Conservation (phyloP, 106 monocot species). For the Dioscorea alata region DNA sequence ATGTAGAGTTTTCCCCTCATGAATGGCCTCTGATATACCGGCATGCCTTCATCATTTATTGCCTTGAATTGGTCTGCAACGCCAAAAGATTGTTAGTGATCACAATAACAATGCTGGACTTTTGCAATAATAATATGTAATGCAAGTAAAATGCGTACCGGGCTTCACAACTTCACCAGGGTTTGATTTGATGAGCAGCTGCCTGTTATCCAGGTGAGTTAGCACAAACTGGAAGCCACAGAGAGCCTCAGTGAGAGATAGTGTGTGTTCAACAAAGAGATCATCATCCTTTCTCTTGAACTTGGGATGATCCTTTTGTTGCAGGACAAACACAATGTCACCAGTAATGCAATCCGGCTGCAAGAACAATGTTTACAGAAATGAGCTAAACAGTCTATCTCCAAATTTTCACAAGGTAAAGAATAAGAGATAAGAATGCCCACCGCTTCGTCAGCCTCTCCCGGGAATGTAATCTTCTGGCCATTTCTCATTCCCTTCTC, state of each 20-base stretch:
- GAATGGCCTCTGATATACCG: slow-evolving; percentile 79
- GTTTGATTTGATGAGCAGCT: slow-evolving; percentile 83
- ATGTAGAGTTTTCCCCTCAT: slow-evolving; percentile 93
- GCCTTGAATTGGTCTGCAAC: slow-evolving; percentile 85
- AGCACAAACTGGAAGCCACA: slow-evolving; percentile 93
- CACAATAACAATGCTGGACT: no score
- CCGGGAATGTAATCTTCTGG: slow-evolving; percentile 91
- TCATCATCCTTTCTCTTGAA: slow-evolving; percentile 95
- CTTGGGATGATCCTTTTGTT: slow-evolving; percentile 83
- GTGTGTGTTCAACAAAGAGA: slow-evolving; percentile 70
- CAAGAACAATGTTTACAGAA: slow-evolving; percentile 2
- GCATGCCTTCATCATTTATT: slow-evolving; percentile 92
- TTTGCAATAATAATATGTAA: no score
- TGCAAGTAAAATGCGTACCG: slow-evolving; percentile 16
- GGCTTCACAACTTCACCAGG: slow-evolving; percentile 92
- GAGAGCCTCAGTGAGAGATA: slow-evolving; percentile 77
- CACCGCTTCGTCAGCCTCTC: slow-evolving; percentile 97
- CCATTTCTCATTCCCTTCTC: slow-evolving; percentile 94
- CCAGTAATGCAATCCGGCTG: slow-evolving; percentile 83
- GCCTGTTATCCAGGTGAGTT: slow-evolving; percentile 81
- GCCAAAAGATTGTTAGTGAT: no score
- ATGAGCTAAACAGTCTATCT: no score
- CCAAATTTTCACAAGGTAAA: no score
- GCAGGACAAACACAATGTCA: slow-evolving; percentile 79
- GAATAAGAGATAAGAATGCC: not conserved